A percentile compares a stretch with the other conserved stretches of the same genome.
Conservation (phyloP, 2,329 filamentous ascomycete genomes). For the Fusarium veterinarium region DNA sequence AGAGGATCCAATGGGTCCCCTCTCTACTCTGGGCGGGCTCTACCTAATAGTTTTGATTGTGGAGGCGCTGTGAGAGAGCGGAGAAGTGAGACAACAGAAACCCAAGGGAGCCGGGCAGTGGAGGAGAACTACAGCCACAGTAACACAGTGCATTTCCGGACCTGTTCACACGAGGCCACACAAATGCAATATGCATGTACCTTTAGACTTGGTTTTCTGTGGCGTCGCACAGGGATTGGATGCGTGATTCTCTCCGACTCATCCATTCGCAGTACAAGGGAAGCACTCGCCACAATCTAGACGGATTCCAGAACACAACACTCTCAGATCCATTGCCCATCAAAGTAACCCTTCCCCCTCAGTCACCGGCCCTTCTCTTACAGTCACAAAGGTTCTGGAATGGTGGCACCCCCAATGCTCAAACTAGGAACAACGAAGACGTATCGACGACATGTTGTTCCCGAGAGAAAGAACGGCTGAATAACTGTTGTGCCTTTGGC, state of each 20-base stretch:
- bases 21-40: neutral
- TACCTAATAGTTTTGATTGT: constrained; percentile 33
- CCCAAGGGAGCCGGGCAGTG: constrained; percentile 15
- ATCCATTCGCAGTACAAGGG: constrained; percentile 29
- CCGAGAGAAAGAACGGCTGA: neutral
- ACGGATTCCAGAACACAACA: constrained; percentile 39
- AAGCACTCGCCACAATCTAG: constrained; percentile 39
- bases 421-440: constrained; percentile 20
- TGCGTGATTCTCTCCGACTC: constrained; percentile 30
- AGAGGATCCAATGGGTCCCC: constrained; percentile 28
- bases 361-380: constrained; percentile 19
- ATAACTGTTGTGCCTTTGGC: constrained; percentile 3
- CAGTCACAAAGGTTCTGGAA: constrained; percentile 24
- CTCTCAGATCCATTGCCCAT: constrained; percentile 22
- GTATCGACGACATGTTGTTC: constrained; percentile 6
- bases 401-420: constrained; percentile 30
- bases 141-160: constrained; percentile 18
- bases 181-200: neutral
- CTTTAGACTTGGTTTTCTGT: constrained; percentile 18
- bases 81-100: constrained; percentile 42
- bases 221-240: constrained; percentile 15
- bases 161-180: constrained; percentile 1
- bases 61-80: constrained; percentile 40
- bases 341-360: constrained; percentile 12
- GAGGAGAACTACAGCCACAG: constrained; percentile 25